phyloP scores from a whole-genome alignment of 208 protist species.

The Trypanosoma cruzi region DNA sequence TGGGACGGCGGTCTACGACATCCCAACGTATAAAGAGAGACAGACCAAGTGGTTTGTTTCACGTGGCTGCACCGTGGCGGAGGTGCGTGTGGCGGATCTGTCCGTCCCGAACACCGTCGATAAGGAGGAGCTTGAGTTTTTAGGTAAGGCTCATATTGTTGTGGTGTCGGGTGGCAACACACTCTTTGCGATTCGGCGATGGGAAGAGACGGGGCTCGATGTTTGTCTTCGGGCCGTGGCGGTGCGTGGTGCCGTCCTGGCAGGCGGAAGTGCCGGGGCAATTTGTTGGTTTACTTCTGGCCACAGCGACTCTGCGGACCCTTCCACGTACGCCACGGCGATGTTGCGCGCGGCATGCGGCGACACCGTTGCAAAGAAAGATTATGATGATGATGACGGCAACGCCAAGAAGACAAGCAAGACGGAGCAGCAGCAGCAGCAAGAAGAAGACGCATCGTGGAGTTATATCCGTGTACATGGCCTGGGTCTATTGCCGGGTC shows the following conservation, averaged over 20 bases:
- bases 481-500: constrained; percentile 73
- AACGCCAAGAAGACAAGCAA: neutral
- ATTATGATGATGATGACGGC: too few species aligned
- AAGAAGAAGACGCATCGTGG: constrained; percentile 47
- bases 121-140: constrained; percentile 36
- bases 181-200: constrained; percentile 88
- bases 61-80: constrained; percentile 53
- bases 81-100: constrained; percentile 64
- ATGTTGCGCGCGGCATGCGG: constrained; percentile 35
- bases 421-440: neutral
- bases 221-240: constrained; percentile 43
- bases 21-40: constrained; percentile 34
- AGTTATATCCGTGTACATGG: constrained; percentile 88
- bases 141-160: constrained; percentile 61
- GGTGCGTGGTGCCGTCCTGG: constrained; percentile 54
- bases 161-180: constrained; percentile 91
- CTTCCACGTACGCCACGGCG: constrained; percentile 63
- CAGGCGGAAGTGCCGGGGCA: constrained; percentile 86
- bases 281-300: constrained; percentile 92
- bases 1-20: constrained; percentile 90
- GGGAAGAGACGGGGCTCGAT: constrained; percentile 83
- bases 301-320: constrained; percentile 92
- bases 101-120: constrained; percentile 28
- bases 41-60: constrained; percentile 54
- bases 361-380: too few species aligned